Percentiles rank a stretch among this genome's conserved stretches.
These are phyloP conservation scores for Fusarium sp. DNA, from an alignment of 2,329 filamentous ascomycete genomes.

Conservation along the genomic window DNA sequence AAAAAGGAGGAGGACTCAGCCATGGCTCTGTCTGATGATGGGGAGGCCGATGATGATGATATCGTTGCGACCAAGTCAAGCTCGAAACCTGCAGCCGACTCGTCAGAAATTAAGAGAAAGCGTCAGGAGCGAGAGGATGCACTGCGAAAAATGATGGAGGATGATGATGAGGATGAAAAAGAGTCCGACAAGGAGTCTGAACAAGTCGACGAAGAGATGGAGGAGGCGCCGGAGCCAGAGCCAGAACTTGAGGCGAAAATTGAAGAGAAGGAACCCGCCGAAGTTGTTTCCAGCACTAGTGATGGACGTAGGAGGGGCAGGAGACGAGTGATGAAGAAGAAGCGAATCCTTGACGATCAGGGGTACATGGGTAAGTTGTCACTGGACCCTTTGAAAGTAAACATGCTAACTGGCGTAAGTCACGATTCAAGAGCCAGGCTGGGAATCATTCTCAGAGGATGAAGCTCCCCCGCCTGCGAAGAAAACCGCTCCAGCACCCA, in stretches of 20 bases:
- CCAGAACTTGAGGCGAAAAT: slow-evolving; percentile 53
- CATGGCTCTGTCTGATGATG: slow-evolving; percentile 55
- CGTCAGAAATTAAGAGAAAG: slow-evolving; percentile 46
- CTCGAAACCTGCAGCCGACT: slow-evolving; percentile 37
- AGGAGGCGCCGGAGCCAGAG: slow-evolving; percentile 55
- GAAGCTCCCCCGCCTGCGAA: slow-evolving; percentile 69
- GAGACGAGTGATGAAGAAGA: slow-evolving; percentile 87
- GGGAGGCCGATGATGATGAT: slow-evolving; percentile 56
- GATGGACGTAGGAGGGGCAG: slow-evolving; percentile 78
- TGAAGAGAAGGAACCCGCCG: slow-evolving; percentile 59
- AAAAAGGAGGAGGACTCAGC: slow-evolving; percentile 51
- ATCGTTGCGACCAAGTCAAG: slow-evolving; percentile 45
- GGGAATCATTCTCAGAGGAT: slow-evolving; percentile 95
- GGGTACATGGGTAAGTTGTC: slow-evolving; percentile 81
- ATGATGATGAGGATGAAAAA: slow-evolving; percentile 69
- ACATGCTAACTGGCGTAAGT: slow-evolving; percentile 63
- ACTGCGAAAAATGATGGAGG: slow-evolving; percentile 63
- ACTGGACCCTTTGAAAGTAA: background rate
- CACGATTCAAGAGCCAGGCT: slow-evolving; percentile 83
- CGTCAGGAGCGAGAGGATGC: slow-evolving; percentile 55
- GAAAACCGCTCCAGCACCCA: slow-evolving; percentile 62
- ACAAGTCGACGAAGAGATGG: slow-evolving; percentile 55
- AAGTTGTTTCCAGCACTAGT: slow-evolving; percentile 64
- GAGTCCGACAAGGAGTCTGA: slow-evolving; percentile 54
- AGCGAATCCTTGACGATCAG: slow-evolving; percentile 86